Conservation (phyloP, 2,329 filamentous ascomycete genomes). For the Stagonosporopsis tanaceti region DNA sequence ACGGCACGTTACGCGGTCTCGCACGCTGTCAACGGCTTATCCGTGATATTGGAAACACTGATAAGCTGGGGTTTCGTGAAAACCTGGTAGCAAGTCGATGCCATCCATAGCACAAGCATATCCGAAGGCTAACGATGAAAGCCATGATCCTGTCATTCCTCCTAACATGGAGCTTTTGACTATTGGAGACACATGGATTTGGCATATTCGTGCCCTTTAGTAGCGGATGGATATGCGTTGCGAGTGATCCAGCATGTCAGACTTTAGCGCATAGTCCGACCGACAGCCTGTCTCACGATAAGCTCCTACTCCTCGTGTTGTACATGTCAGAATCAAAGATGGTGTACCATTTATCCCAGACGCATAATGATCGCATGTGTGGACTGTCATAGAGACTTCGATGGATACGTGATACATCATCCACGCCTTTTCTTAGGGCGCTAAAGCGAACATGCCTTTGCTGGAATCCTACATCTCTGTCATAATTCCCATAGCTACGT, state of each 20-base stretch:
- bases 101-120: too few species aligned
- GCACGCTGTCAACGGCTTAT: too few species aligned
- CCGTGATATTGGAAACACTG: too few species aligned
- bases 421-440: too few species aligned
- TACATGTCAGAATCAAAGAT: not conserved
- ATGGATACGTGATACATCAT: too few species aligned
- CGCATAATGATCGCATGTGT: slow-evolving; percentile 7
- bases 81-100: too few species aligned
- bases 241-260: not conserved
- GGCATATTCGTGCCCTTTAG: slow-evolving; percentile 1
- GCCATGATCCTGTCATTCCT: not conserved
- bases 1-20: too few species aligned
- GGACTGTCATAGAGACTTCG: slow-evolving; percentile 6
- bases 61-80: too few species aligned
- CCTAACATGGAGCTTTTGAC: not conserved
- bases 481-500: slow-evolving; percentile 2
- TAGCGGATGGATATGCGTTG: slow-evolving; percentile 1
- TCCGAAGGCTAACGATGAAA: too few species aligned
- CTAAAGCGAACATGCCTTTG: slow-evolving; percentile 1
- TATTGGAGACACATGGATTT: not conserved
- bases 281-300: not conserved
- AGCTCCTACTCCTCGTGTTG: slow-evolving; percentile 5
- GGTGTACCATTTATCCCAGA: slow-evolving; percentile 1
- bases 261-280: not conserved
- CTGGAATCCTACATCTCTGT: not conserved